Conservation (phyloP, 2,329 filamentous ascomycete genomes). For the Neonectria sp. region DNA sequence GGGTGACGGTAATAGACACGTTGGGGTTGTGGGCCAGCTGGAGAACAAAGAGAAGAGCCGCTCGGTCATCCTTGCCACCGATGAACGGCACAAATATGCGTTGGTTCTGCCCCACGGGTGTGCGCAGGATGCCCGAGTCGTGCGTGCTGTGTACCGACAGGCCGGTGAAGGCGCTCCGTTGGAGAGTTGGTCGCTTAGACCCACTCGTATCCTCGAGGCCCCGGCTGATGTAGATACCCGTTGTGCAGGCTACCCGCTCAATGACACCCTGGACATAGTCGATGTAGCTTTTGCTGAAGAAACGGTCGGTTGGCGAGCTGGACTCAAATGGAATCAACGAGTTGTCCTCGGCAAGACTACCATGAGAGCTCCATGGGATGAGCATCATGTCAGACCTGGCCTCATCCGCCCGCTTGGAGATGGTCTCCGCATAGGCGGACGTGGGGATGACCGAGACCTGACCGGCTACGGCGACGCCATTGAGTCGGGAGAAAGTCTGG, state of each 20-base stretch:
- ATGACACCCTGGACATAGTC: conserved; percentile 81
- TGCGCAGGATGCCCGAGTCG: conserved; percentile 62
- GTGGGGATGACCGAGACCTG: conserved; percentile 86
- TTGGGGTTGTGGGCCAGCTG: conserved; percentile 86
- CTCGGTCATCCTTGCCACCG: conserved; percentile 85
- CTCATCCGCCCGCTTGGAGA: conserved; percentile 79
- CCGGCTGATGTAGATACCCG: conserved; percentile 67
- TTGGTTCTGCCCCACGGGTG: conserved; percentile 78
- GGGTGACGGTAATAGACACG: conserved; percentile 83
- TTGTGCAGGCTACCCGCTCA: conserved; percentile 80
- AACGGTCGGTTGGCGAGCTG: conserved; percentile 43
- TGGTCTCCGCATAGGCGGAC: conserved; percentile 82
- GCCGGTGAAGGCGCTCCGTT: conserved; percentile 43
- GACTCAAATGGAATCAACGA: conserved; percentile 31
- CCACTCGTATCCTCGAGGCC: conserved; percentile 49
- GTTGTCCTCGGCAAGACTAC: conserved; percentile 76
- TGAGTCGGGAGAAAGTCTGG: conserved; percentile 86
- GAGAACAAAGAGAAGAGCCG: conserved; percentile 84
- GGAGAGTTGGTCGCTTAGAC: conserved; percentile 65
- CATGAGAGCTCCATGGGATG: conserved; percentile 91
- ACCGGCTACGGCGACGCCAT: conserved; percentile 86
- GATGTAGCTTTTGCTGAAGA: conserved; percentile 68
- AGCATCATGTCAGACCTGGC: conserved; percentile 82
- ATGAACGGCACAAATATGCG: conserved; percentile 92
- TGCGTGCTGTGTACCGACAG: conserved; percentile 58